These are phyloP conservation scores for Otatea glauca DNA, from an alignment of 176 grass and related monocot species.

Conservation along the genomic window DNA sequence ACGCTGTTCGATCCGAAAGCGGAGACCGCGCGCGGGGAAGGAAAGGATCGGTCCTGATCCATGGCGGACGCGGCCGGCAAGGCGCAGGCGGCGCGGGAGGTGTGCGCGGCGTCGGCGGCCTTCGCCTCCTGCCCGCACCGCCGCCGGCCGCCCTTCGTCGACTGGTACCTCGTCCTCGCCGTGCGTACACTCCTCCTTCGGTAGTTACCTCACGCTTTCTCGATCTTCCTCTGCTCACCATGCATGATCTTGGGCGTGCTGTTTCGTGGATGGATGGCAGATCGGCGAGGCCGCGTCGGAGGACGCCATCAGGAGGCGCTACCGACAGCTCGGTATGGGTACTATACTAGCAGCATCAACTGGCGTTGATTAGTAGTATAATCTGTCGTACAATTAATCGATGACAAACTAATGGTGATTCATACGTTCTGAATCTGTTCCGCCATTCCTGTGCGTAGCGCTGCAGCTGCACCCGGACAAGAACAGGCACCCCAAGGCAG, in stretches of 20 bases:
- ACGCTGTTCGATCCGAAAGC: too few relatives aligned
- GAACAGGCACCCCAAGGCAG: constrained; percentile 89
- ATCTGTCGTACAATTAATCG: too few relatives aligned
- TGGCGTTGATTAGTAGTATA: too few relatives aligned
- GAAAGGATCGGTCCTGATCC: neutral
- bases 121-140: constrained; percentile 73
- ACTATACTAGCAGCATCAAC: neutral
- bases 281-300: constrained; percentile 60
- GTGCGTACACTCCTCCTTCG: constrained; percentile 41
- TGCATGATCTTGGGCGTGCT: too few relatives aligned
- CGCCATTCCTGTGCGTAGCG: constrained; percentile 39
- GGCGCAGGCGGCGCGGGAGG: constrained; percentile 51
- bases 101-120: constrained; percentile 59
- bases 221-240: too few relatives aligned
- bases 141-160: constrained; percentile 57
- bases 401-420: neutral
- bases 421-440: neutral
- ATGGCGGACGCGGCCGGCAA: constrained; percentile 29
- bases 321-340: constrained; percentile 76
- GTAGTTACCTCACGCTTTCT: neutral
- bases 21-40: too few relatives aligned
- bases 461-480: constrained; percentile 97
- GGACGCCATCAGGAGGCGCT: constrained; percentile 62
- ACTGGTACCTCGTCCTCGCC: constrained; percentile 97
- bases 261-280: constrained; percentile 34